Percentiles rank a stretch among this genome's conserved stretches.
These are phyloP conservation scores for Cenchrus americanus DNA, from an alignment of 176 grass and related monocot species.

Conservation along the genomic window DNA sequence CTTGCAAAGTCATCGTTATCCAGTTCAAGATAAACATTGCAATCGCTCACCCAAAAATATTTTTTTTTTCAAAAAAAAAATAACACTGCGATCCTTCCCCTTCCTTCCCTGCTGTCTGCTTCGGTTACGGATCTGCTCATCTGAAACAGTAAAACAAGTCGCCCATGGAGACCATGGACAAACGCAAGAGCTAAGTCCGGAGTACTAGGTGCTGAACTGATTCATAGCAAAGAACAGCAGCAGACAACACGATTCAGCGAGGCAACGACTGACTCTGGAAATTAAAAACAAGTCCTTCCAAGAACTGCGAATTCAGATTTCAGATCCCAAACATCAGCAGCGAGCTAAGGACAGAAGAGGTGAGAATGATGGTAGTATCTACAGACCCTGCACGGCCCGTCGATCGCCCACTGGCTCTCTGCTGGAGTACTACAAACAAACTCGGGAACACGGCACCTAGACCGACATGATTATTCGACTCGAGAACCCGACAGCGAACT, in stretches of 20 bases:
- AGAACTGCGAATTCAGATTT: slow-evolving; percentile 6
- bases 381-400: slow-evolving; percentile 28
- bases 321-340: slow-evolving; percentile 1
- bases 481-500: not conserved
- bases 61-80: not conserved
- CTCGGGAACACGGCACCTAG: slow-evolving; percentile 11
- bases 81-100: not conserved
- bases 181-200: too few species aligned
- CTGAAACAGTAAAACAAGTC: not conserved
- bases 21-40: not conserved
- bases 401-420: not conserved
- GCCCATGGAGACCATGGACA: not conserved
- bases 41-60: not conserved
- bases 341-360: not conserved
- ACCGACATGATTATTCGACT: slow-evolving; percentile 32
- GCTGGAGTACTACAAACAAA: not conserved
- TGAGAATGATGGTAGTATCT: slow-evolving; percentile 16
- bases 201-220: not conserved
- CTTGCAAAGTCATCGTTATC: not conserved
- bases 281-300: slow-evolving; percentile 23
- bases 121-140: not conserved
- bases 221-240: not conserved
- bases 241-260: not conserved
- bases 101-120: not conserved
- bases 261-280: not conserved